Evolutionary conservation across 805 yeast species (phyloP).

Genomic region (Lipomyces sp.): DNA sequence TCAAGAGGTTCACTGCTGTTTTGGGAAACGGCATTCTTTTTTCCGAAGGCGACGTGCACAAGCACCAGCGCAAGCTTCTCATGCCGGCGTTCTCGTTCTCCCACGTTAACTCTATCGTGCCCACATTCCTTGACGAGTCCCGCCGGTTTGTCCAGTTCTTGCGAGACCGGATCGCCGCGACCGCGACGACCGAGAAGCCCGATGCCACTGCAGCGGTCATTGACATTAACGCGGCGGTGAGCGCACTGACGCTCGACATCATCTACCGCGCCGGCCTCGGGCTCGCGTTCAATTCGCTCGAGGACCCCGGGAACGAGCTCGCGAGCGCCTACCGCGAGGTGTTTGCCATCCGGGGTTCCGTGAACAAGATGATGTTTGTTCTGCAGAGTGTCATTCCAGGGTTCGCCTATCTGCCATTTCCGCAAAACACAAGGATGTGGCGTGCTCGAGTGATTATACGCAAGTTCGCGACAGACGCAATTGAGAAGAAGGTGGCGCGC

Average conservation of each 20-base stretch:
- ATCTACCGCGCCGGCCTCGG: constrained; percentile 23
- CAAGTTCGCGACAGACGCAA: constrained; percentile 19
- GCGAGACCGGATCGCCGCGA: background rate
- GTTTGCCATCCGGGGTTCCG: constrained; percentile 4
- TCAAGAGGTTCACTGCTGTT: constrained; percentile 4
- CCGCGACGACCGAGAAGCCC: background rate
- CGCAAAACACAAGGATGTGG: constrained; percentile 2
- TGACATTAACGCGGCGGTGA: constrained; percentile 4
- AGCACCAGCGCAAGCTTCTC: constrained; percentile 18
- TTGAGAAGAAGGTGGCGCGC: constrained; percentile 8
- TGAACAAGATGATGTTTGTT: constrained; percentile 1
- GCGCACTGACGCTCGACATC: constrained; percentile 21
- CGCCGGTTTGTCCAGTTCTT: constrained; percentile 4
- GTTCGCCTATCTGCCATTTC: constrained; percentile 15
- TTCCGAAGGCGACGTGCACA: constrained; percentile 26
- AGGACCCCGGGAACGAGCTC: constrained; percentile 21
- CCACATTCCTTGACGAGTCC: constrained; percentile 16
- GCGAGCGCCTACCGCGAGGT: constrained; percentile 10
- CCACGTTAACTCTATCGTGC: constrained; percentile 15
- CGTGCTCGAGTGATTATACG: constrained; percentile 4
- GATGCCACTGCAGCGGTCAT: background rate
- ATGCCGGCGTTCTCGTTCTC: constrained; percentile 23
- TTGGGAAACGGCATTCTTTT: constrained; percentile 24
- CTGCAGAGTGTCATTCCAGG: constrained; percentile 10
- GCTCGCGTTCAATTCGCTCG: constrained; percentile 16